Conservation (phyloP, 106 monocot genomes). For the Allium fistulosum region DNA sequence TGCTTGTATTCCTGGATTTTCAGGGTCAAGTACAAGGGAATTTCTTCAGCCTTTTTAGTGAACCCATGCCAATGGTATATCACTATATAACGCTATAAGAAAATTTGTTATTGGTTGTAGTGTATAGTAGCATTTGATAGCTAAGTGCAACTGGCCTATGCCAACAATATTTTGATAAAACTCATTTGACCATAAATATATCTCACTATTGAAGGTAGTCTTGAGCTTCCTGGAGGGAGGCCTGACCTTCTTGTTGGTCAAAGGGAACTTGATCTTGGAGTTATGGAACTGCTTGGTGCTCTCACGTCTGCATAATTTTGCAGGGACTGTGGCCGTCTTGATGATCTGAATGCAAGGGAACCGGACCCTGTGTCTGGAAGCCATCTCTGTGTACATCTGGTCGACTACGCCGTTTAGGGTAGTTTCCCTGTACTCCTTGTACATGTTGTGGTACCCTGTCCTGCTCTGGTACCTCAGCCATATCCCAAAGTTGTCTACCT, state of each 20-base stretch:
- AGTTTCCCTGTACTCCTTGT: slow-evolving; percentile 61
- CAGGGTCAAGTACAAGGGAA: no score
- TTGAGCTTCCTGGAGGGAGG: slow-evolving; percentile 40
- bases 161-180: no score
- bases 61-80: no score
- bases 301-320: slow-evolving; percentile 47
- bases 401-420: slow-evolving; percentile 50
- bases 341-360: slow-evolving; percentile 57
- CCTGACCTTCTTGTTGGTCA: slow-evolving; percentile 39
- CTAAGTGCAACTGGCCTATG: no score
- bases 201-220: slow-evolving; percentile 61
- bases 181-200: no score
- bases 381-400: slow-evolving; percentile 66
- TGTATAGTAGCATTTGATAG: no score
- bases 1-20: no score
- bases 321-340: slow-evolving; percentile 43
- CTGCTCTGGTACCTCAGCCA: slow-evolving; percentile 81
- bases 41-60: no score
- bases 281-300: slow-evolving; percentile 59
- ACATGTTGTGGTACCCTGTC: slow-evolving; percentile 87
- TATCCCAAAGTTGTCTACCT: slow-evolving; percentile 75
- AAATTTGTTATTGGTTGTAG: no score
- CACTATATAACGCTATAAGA: no score
- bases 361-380: slow-evolving; percentile 47
- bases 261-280: slow-evolving; percentile 50